Percentiles rank a stretch among this genome's conserved stretches.
phyloP scores from a whole-genome alignment of 2,329 filamentous ascomycete genomes.

The Monosporascus sp. region DNA sequence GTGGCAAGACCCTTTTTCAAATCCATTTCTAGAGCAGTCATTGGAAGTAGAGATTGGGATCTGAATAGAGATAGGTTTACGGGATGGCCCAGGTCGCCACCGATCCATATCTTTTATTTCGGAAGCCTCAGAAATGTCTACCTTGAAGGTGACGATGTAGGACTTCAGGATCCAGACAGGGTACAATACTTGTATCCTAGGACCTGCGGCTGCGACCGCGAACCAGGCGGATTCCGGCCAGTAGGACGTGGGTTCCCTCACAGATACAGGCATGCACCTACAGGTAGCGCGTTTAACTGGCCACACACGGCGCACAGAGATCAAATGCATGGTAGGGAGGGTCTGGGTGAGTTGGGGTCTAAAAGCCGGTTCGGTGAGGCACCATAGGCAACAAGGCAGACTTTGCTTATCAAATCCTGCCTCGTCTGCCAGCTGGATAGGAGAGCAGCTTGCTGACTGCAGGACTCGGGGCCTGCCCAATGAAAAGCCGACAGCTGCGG shows the following conservation, averaged over 20 bases:
- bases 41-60: conserved; percentile 13
- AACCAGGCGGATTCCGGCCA: conserved; percentile 17
- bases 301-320: conserved; percentile 24
- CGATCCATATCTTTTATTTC: conserved; percentile 27
- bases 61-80: conserved; percentile 19
- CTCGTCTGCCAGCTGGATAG: conserved; percentile 28
- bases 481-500: conserved; percentile 14
- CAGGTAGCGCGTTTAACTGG: conserved; percentile 25
- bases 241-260: conserved; percentile 25
- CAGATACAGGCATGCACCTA: conserved; percentile 18
- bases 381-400: conserved; percentile 33
- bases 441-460: conserved; percentile 27
- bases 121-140: conserved; percentile 17
- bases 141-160: conserved; percentile 26
- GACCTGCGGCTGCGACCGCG: conserved; percentile 25
- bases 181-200: conserved; percentile 25
- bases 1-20: conserved; percentile 20
- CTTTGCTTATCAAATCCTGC: conserved; percentile 24
- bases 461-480: conserved; percentile 28
- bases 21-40: conserved; percentile 17
- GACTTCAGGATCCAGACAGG: conserved; percentile 22
- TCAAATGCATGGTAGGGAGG: conserved; percentile 16
- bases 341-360: conserved; percentile 27
- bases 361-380: conserved; percentile 28
- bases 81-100: conserved; percentile 23